These are phyloP conservation scores for Seiridium cupressi DNA, from an alignment of 2,329 filamentous ascomycete species.

Conservation along the genomic window DNA sequence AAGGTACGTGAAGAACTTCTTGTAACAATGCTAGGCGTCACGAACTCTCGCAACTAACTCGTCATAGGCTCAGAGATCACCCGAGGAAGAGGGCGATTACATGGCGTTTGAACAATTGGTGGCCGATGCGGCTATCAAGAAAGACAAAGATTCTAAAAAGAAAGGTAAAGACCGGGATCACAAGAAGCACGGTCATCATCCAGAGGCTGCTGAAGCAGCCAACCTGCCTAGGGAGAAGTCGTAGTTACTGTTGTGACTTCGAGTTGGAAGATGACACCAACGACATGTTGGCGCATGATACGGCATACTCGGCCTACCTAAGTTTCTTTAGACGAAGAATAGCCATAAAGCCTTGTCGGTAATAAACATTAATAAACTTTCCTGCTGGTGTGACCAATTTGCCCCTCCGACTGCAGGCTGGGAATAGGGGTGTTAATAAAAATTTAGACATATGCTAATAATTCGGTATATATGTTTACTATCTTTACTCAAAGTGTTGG, in stretches of 20 bases:
- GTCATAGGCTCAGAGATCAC: conserved; percentile 74
- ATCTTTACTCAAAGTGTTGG: too few relatives aligned
- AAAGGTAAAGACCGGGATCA: conserved; percentile 58
- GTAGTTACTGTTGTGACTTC: neutral
- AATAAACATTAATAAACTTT: neutral
- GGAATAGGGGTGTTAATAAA: too few relatives aligned
- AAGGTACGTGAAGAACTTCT: conserved; percentile 56
- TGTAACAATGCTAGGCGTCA: neutral
- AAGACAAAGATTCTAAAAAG: conserved; percentile 78
- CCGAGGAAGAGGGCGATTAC: conserved; percentile 97
- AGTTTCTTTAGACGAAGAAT: neutral
- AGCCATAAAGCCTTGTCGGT: neutral
- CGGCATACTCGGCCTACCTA: neutral
- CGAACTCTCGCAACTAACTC: neutral
- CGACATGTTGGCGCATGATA: neutral
- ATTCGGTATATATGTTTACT: too few relatives aligned
- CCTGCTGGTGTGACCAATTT: too few relatives aligned
- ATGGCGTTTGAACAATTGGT: conserved; percentile 99
- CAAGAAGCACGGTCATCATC: conserved; percentile 27
- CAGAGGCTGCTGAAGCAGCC: conserved; percentile 14
- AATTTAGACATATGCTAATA: too few relatives aligned
- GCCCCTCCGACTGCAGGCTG: too few relatives aligned
- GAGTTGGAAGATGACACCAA: neutral
- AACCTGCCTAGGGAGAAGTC: conserved; percentile 18
- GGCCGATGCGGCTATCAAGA: conserved; percentile 93